Evolutionary conservation across 805 yeast genomes (phyloP), one percentile per base, ranked within the genome.

Genomic region (Candida coquimbonensis): DNA sequence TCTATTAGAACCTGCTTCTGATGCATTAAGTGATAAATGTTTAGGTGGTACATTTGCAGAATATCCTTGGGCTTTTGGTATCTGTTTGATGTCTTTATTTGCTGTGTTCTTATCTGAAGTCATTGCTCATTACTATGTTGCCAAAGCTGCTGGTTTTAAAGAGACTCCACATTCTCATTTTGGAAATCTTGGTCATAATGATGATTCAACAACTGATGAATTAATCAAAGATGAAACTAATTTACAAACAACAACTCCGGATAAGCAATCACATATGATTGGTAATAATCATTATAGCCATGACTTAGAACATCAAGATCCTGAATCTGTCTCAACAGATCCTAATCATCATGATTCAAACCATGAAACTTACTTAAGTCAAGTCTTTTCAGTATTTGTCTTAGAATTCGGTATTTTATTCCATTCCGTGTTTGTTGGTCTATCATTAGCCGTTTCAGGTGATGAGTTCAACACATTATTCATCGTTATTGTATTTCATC

Each of bases 361-460:
- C 9, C 68, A 64, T 49, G 82, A 78, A 58, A 63, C 66, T 37
- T 80, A 78, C 57, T 67, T 73, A 35, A 80, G 78, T 34, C 83
- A 81, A 60, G 56, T 83, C 14, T 57, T 81, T 9, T 64, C 75
- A 12, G 74, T 78, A 1, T 73, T 79, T 42, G 75, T 82, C 33
- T 65, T 85, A 49, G 96, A 87, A 61, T 83, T 83, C 53, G 96
- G 96, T 57, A 73, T 87, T 38, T 64, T 87, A 31, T 84, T 87
- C 70, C 96, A 87, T 64, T 87, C 95, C 4, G 77, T 87, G 3
- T 85, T 87, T 56, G 75, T 87, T 46, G 96, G 96, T 25, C 69
- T 87, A 43, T 74, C 93, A 0, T 69, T 87, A 39, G 86, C 93
- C 2, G 84, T 84, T 16, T 70, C 93, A 5, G 93, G 90, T 41